A percentile compares a stretch with the other conserved stretches of the same genome.
Conservation (phyloP, 2,329 filamentous ascomycete species). For the Phialemoniopsis sp. region DNA sequence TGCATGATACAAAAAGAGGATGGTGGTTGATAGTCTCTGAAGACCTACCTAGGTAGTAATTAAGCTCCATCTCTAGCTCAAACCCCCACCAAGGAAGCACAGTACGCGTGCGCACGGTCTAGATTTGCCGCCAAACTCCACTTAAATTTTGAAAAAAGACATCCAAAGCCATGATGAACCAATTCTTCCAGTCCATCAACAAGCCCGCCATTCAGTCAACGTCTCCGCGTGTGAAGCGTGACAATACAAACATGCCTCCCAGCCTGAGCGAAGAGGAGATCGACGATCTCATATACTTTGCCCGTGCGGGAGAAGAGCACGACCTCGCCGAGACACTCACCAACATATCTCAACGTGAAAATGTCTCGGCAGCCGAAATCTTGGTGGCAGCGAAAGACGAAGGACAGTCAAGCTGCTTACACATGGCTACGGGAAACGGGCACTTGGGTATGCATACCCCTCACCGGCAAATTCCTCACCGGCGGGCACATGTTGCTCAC, state of each 20-base stretch:
- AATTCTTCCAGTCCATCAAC: too few relatives aligned
- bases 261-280: constrained; percentile 72
- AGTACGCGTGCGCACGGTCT: too few relatives aligned
- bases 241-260: constrained; percentile 32
- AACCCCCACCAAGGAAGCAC: too few relatives aligned
- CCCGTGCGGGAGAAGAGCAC: constrained; percentile 70
- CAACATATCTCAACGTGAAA: constrained; percentile 58
- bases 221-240: too few relatives aligned
- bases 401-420: constrained; percentile 75
- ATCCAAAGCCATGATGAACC: too few relatives aligned
- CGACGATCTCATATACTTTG: constrained; percentile 87
- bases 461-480: background rate
- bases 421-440: constrained; percentile 92
- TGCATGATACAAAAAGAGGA: too few relatives aligned
- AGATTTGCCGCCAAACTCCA: too few relatives aligned
- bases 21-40: too few relatives aligned
- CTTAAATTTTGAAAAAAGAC: too few relatives aligned
- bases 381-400: constrained; percentile 68
- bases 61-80: too few relatives aligned
- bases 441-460: constrained; percentile 58
- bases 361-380: constrained; percentile 56
- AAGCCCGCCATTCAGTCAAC: too few relatives aligned
- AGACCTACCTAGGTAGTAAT: too few relatives aligned
- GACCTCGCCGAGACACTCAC: constrained; percentile 61
- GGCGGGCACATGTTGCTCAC: constrained; percentile 1